Evolutionary conservation across 2,329 filamentous ascomycete species (phyloP).

Genomic region (Hansfordia pulvinata): DNA sequence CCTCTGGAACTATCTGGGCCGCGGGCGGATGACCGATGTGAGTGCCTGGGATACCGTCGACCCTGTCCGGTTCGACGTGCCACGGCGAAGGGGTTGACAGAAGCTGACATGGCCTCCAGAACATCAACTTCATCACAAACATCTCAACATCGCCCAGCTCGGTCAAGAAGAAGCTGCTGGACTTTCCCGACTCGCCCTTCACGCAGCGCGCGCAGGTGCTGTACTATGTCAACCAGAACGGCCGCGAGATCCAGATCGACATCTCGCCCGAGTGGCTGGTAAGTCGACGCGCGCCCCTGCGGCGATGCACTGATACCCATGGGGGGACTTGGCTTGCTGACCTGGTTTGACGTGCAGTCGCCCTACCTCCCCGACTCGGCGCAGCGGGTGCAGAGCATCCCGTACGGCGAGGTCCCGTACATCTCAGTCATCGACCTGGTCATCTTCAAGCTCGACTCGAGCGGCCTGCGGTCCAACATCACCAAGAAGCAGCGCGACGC

Average conservation of each 20-base stretch:
- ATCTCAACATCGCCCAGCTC: constrained; percentile 8
- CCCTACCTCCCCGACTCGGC: constrained; percentile 11
- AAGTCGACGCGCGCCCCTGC: constrained; percentile 4
- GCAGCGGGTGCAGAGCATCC: constrained; percentile 7
- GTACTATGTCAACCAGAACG: constrained; percentile 8
- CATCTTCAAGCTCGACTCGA: constrained; percentile 12
- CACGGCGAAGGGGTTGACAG: no score
- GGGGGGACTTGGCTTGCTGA: no score
- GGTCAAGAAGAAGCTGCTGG: constrained; percentile 10
- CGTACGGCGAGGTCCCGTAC: constrained; percentile 11
- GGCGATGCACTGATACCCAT: background rate
- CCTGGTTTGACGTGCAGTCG: no score
- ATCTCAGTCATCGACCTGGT: constrained; percentile 11
- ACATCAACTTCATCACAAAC: constrained; percentile 13
- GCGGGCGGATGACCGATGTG: constrained; percentile 10
- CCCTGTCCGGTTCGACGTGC: no score
- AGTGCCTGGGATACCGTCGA: constrained; percentile 2
- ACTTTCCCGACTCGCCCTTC: constrained; percentile 11
- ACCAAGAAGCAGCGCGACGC: constrained; percentile 10
- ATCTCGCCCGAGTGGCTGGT: constrained; percentile 12
- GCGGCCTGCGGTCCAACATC: constrained; percentile 8
- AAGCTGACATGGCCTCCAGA: no score
- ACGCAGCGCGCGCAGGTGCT: constrained; percentile 7
- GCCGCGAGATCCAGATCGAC: constrained; percentile 10
- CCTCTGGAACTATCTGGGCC: constrained; percentile 11